A percentile compares a stretch with the other conserved stretches of the same genome.
Evolutionary conservation across 2,329 filamentous ascomycete genomes (phyloP).

Genomic region (Calonectria naviculata): DNA sequence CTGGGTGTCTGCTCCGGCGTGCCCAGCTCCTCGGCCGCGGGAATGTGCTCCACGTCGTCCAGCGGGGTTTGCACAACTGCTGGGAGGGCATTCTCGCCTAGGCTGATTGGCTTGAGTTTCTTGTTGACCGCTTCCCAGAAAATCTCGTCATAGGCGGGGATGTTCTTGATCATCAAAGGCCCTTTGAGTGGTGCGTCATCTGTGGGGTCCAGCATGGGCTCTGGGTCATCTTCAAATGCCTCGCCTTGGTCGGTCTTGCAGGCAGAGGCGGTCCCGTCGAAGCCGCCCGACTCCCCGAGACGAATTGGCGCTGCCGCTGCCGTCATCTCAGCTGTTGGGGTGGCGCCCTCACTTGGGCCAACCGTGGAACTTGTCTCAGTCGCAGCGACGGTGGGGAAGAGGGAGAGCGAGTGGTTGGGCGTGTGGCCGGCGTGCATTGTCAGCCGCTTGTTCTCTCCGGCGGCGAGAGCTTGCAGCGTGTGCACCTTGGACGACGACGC

Average conservation of each 20-base stretch:
- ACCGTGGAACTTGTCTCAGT: slow-evolving; percentile 47
- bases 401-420: slow-evolving; percentile 68
- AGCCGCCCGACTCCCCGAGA: slow-evolving; percentile 6
- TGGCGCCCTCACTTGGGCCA: slow-evolving; percentile 43
- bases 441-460: slow-evolving; percentile 61
- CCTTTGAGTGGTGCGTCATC: slow-evolving; percentile 62
- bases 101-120: slow-evolving; percentile 62
- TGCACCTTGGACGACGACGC: slow-evolving; percentile 52
- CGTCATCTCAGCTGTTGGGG: slow-evolving; percentile 39
- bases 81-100: slow-evolving; percentile 58
- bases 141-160: slow-evolving; percentile 65
- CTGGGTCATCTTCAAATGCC: slow-evolving; percentile 26
- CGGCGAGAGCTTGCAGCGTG: slow-evolving; percentile 58
- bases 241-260: slow-evolving; percentile 12
- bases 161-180: slow-evolving; percentile 66
- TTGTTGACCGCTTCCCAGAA: slow-evolving; percentile 63
- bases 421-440: slow-evolving; percentile 74
- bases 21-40: slow-evolving; percentile 27
- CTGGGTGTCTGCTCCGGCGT: slow-evolving; percentile 16
- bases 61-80: slow-evolving; percentile 52
- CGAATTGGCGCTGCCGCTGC: slow-evolving; percentile 16
- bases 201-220: slow-evolving; percentile 49
- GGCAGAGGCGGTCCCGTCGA: slow-evolving; percentile 7
- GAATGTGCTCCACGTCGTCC: slow-evolving; percentile 37
- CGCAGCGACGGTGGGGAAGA: slow-evolving; percentile 57